Evolutionary conservation across 495 filamentous ascomycete genomes (phyloP).

Genomic region (Daldinia vernicosa): DNA sequence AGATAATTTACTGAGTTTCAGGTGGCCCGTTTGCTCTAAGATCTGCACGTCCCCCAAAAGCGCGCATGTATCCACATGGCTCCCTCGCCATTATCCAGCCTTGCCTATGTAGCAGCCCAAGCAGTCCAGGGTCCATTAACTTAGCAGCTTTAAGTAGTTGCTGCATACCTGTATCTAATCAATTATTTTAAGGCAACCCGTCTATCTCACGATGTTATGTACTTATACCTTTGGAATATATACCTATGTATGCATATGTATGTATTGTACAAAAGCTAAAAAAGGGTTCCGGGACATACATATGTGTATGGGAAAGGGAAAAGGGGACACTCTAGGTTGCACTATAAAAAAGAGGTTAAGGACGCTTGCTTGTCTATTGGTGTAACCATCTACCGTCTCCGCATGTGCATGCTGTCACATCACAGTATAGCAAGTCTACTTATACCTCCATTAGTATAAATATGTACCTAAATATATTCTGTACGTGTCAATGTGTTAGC

Average conservation of each 20-base stretch:
- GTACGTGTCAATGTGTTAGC: neutral
- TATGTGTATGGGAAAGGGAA: conserved; percentile 1
- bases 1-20: conserved; percentile 37
- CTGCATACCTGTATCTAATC: conserved; percentile 18
- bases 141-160: neutral
- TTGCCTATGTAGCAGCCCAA: conserved; percentile 3
- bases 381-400: conserved; percentile 1
- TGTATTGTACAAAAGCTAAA: neutral
- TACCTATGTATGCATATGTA: neutral
- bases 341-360: conserved; percentile 4
- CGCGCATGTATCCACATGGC: conserved; percentile 25
- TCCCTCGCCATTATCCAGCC: conserved; percentile 19
- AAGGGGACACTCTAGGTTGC: conserved; percentile 13
- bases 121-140: conserved; percentile 12
- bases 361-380: neutral
- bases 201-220: neutral
- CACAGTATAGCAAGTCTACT: conserved; percentile 11
- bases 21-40: conserved; percentile 20
- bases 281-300: no score
- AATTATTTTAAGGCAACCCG: neutral
- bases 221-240: neutral
- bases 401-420: conserved; percentile 13
- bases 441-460: neutral
- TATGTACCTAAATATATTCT: no score
- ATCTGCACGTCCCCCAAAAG: conserved; percentile 24